phyloP scores from a whole-genome alignment of 139 green algal genomes.

The Trebouxia sp. region DNA sequence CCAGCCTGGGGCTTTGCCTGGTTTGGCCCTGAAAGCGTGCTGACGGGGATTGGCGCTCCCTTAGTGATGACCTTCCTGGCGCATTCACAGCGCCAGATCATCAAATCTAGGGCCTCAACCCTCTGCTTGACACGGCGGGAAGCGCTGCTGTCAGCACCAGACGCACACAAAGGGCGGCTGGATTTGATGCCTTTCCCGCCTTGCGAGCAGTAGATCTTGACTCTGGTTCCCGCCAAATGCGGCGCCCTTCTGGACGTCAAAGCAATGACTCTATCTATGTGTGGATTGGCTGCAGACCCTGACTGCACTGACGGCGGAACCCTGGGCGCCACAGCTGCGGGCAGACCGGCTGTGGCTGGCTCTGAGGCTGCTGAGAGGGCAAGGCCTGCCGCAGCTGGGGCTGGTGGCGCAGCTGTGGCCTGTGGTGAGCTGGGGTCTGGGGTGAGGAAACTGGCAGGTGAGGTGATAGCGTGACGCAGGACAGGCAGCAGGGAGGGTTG shows the following conservation, averaged over 20 bases:
- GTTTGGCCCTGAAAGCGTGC: neutral
- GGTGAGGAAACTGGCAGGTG: neutral
- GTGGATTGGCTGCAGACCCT: neutral
- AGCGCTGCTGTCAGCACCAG: neutral
- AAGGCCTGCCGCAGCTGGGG: slow-evolving; percentile 18
- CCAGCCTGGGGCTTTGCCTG: neutral
- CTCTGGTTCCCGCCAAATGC: slow-evolving; percentile 3
- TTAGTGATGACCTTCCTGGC: slow-evolving; percentile 25
- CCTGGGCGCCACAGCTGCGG: neutral
- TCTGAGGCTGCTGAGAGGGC: too few relatives aligned
- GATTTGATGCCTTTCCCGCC: neutral
- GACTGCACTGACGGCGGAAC: neutral
- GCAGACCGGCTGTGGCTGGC: neutral
- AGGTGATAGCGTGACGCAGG: neutral
- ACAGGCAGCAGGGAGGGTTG: neutral
- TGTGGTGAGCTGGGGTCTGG: neutral
- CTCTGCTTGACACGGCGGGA: slow-evolving; percentile 13
- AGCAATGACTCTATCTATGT: slow-evolving; percentile 24
- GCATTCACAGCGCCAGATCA: slow-evolving; percentile 24
- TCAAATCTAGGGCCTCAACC: slow-evolving; percentile 12
- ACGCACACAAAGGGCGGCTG: neutral
- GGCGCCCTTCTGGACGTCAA: slow-evolving; percentile 3
- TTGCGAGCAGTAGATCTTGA: slow-evolving; percentile 22
- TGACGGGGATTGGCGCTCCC: slow-evolving; percentile 6
- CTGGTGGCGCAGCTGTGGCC: neutral